phyloP scores from a whole-genome alignment of 148 eudicot species.

The Vaccinium corymbosum region DNA sequence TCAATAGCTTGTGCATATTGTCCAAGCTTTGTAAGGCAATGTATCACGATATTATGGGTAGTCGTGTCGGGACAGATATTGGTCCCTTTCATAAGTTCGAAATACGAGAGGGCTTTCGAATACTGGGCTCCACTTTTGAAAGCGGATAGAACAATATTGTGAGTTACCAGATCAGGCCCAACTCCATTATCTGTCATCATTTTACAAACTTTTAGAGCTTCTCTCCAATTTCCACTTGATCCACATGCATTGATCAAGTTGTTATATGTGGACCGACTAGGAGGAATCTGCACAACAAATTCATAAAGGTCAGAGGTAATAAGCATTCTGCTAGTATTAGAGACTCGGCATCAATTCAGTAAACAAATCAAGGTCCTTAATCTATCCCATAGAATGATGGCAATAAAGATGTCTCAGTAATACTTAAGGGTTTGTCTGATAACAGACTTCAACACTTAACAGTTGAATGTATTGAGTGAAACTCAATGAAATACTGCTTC shows the following conservation, averaged over 20 bases:
- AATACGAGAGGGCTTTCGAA: slow-evolving; percentile 83
- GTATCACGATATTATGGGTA: slow-evolving; percentile 71
- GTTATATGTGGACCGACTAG: slow-evolving; percentile 84
- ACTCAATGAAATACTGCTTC: not conserved
- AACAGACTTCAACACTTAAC: not conserved
- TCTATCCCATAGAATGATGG: not conserved
- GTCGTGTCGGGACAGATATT: slow-evolving; percentile 74
- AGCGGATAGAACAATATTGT: slow-evolving; percentile 85
- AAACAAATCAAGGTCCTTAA: slow-evolving; percentile 6
- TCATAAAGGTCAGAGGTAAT: not conserved
- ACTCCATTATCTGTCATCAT: slow-evolving; percentile 95
- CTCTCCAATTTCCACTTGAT: slow-evolving; percentile 95
- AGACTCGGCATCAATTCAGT: slow-evolving; percentile 22
- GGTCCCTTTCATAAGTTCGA: slow-evolving; percentile 89
- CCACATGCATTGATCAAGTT: slow-evolving; percentile 96
- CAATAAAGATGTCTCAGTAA: not conserved
- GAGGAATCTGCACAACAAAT: slow-evolving; percentile 69
- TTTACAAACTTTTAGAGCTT: slow-evolving; percentile 83
- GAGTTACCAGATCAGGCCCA: slow-evolving; percentile 95
- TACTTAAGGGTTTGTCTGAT: not conserved
- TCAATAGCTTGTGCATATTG: slow-evolving; percentile 61
- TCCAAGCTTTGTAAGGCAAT: slow-evolving; percentile 73
- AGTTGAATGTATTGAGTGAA: not conserved
- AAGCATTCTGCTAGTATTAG: not conserved
- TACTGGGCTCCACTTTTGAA: slow-evolving; percentile 82